phyloP scores from a whole-genome alignment of 2,329 filamentous ascomycete genomes.

The Penicillium hesseltinei region DNA sequence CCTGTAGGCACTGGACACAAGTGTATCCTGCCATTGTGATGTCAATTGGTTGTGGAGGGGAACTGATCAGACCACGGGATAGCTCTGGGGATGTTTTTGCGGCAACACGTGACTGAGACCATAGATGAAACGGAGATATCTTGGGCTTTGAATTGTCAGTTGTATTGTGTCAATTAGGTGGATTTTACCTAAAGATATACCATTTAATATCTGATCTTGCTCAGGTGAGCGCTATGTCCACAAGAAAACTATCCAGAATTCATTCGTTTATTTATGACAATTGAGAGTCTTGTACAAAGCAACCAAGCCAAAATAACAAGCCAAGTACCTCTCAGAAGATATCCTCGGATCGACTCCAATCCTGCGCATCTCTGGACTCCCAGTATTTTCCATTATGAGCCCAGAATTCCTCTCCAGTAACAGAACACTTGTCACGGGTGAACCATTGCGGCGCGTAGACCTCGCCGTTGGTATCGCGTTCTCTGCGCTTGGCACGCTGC shows the following conservation, averaged over 20 bases:
- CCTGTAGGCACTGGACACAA: slow-evolving; percentile 42
- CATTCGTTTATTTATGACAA: slow-evolving; percentile 16
- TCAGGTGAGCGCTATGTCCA: not conserved
- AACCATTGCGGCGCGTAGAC: slow-evolving; percentile 89
- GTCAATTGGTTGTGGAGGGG: slow-evolving; percentile 14
- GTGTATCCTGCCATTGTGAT: slow-evolving; percentile 42
- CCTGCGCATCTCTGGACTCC: slow-evolving; percentile 60
- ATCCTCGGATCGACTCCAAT: slow-evolving; percentile 72
- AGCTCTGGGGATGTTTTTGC: slow-evolving; percentile 8
- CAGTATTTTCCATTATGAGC: slow-evolving; percentile 86
- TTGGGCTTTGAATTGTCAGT: not conserved
- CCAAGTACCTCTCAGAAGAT: slow-evolving; percentile 56
- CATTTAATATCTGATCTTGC: not conserved
- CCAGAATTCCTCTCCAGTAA: slow-evolving; percentile 90
- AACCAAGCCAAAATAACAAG: not conserved
- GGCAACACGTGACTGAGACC: slow-evolving; percentile 19
- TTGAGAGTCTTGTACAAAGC: slow-evolving; percentile 15
- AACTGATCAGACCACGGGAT: slow-evolving; percentile 8
- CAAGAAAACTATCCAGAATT: not conserved
- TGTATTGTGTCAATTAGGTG: not conserved
- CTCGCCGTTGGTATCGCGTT: slow-evolving; percentile 73
- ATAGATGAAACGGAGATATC: not conserved
- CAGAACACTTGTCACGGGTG: slow-evolving; percentile 64
- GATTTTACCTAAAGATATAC: not conserved
- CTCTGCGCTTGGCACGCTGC: slow-evolving; percentile 72